Percentiles rank a stretch among this genome's conserved stretches.
phyloP scores from a whole-genome alignment of 169 alveolate genomes.

The Eimeria acervulina region DNA sequence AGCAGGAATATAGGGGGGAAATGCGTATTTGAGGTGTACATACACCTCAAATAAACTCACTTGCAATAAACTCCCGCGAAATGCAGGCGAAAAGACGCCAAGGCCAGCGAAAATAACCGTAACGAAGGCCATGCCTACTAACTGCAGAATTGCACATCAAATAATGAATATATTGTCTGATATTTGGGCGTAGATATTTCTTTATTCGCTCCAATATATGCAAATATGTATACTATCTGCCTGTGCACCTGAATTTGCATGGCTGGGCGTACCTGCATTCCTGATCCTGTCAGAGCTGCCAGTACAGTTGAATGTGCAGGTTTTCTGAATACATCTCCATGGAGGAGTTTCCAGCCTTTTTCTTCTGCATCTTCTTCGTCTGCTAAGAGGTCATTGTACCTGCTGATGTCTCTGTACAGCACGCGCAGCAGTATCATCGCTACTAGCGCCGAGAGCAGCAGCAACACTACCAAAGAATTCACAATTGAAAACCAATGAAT shows the following conservation, averaged over 20 bases:
- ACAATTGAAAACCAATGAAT: conserved; percentile 95
- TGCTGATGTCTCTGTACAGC: conserved; percentile 91
- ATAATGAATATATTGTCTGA: no score
- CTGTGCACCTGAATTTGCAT: neutral
- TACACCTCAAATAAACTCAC: neutral
- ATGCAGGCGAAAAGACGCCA: conserved; percentile 90
- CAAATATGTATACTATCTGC: neutral
- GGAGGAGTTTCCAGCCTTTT: conserved; percentile 95
- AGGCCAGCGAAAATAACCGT: conserved; percentile 89
- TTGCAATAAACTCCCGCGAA: conserved; percentile 89
- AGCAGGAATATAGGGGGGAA: neutral
- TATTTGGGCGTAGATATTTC: no score
- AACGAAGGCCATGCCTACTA: conserved; percentile 89
- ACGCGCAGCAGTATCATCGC: conserved; percentile 92
- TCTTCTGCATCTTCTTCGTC: conserved; percentile 92
- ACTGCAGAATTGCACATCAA: conserved; percentile 76
- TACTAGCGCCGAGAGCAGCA: conserved; percentile 90
- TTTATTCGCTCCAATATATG: no score
- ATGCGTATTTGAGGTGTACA: neutral
- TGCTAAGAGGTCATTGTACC: conserved; percentile 89
- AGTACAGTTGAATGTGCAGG: conserved; percentile 91
- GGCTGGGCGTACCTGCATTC: conserved; percentile 87
- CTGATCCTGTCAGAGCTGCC: conserved; percentile 93
- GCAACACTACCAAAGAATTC: conserved; percentile 90
- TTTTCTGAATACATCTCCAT: conserved; percentile 95